phyloP scores from a whole-genome alignment of 768 basidiomycete genomes.

The Agaricus blazei region DNA sequence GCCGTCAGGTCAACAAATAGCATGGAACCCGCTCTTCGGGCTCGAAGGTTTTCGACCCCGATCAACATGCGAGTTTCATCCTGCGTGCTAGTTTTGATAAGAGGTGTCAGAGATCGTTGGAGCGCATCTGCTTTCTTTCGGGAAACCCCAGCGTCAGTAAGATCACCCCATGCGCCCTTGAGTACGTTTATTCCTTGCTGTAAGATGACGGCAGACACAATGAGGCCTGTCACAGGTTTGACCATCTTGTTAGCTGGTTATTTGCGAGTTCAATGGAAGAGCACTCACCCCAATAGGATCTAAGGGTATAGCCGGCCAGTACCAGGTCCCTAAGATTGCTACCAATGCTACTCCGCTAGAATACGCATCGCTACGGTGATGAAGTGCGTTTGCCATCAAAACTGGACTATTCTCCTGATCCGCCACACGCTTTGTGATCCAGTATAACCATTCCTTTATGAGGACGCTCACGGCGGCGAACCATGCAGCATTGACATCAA shows the following conservation, averaged over 20 bases:
- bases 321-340: slow-evolving; percentile 88
- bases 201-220: slow-evolving; percentile 89
- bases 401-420: slow-evolving; percentile 90
- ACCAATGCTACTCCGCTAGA: slow-evolving; percentile 88
- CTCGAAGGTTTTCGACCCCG: slow-evolving; percentile 53
- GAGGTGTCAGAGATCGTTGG: slow-evolving; percentile 50
- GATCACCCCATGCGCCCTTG: slow-evolving; percentile 66
- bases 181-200: slow-evolving; percentile 70
- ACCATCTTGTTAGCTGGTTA: background rate
- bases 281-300: slow-evolving; percentile 88
- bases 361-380: slow-evolving; percentile 96
- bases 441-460: slow-evolving; percentile 90
- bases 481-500: slow-evolving; percentile 97
- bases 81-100: slow-evolving; percentile 29
- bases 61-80: slow-evolving; percentile 27
- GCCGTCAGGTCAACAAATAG: slow-evolving; percentile 82
- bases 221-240: slow-evolving; percentile 44
- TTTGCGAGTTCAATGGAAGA: slow-evolving; percentile 4
- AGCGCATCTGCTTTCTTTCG: slow-evolving; percentile 46
- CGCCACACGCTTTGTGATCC: slow-evolving; percentile 85
- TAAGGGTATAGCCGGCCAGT: slow-evolving; percentile 79
- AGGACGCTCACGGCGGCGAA: slow-evolving; percentile 81
- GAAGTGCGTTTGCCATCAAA: slow-evolving; percentile 90
- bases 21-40: slow-evolving; percentile 73
- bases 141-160: slow-evolving; percentile 81